Conservation (phyloP, 2,329 filamentous ascomycete genomes). For the Xylaria sp. region DNA sequence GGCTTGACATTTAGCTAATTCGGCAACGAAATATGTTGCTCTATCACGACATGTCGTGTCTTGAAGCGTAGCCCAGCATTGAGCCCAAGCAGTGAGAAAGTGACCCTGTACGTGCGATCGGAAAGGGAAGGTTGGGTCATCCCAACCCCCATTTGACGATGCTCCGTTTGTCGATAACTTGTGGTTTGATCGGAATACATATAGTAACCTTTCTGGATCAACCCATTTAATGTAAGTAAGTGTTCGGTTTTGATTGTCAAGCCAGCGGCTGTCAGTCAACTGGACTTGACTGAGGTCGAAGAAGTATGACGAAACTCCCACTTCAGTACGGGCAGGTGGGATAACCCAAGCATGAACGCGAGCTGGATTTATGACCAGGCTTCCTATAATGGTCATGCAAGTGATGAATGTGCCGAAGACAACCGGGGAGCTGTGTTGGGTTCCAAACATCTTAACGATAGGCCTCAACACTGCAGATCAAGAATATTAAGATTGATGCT, state of each 20-base stretch:
- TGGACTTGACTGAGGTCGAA: slow-evolving; percentile 57
- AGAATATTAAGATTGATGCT: not conserved
- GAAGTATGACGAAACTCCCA: slow-evolving; percentile 51
- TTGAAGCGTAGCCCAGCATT: slow-evolving; percentile 58
- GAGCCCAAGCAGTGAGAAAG: slow-evolving; percentile 61
- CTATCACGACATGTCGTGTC: slow-evolving; percentile 58
- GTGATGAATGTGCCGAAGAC: slow-evolving; percentile 12
- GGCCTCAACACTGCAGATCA: not conserved
- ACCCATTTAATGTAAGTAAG: slow-evolving; percentile 59
- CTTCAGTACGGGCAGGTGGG: slow-evolving; percentile 46
- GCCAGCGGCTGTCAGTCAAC: slow-evolving; percentile 54
- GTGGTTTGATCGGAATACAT: slow-evolving; percentile 61
- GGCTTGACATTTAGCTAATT: slow-evolving; percentile 62
- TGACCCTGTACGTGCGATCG: slow-evolving; percentile 64
- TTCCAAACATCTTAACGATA: slow-evolving; percentile 17
- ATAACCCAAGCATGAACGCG: slow-evolving; percentile 42
- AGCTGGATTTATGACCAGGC: slow-evolving; percentile 16
- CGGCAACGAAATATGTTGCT: slow-evolving; percentile 59
- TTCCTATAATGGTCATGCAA: slow-evolving; percentile 26
- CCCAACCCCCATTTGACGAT: slow-evolving; percentile 62
- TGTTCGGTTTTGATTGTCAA: slow-evolving; percentile 60
- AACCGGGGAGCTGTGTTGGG: not conserved
- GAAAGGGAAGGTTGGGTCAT: slow-evolving; percentile 65
- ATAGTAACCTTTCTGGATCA: slow-evolving; percentile 59
- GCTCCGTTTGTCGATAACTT: slow-evolving; percentile 60